Base-by-base conservation (phyloP, 495 filamentous ascomycete genomes). In the Penicillium robsamsonii region DNA sequence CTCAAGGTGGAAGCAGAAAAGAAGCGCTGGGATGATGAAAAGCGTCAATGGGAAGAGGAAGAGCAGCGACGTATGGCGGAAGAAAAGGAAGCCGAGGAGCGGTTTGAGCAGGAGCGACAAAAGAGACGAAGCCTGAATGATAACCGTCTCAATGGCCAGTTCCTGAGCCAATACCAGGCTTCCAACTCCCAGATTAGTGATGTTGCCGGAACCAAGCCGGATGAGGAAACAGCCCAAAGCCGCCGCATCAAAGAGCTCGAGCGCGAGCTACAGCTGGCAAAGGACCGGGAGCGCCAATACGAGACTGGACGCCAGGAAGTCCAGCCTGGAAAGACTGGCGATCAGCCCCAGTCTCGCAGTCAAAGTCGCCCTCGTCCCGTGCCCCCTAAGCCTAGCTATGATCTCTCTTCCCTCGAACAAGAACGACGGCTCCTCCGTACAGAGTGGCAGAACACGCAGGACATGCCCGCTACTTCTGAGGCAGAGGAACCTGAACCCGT, bases 201-300 rank as follows among this genome's bases (percentile, higher is more conserved):
- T 57, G 58, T 11, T 12, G 41, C 46, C 18, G 56, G 45, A 38
- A 50, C 55, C 12, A 53, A 49, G 2, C 43, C 64, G 12, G 38
- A 17, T 30, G 73, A 76, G 58, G 81, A 64, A 48, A 66, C 68
- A 59, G 70, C 70, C 62, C 81, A 83, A 62, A 75, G 72, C 20
- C 82, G 79, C n/a, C 84, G 91, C 40, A 85, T 97, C 55, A 81
- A 83, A 59, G 84, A 96, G 63, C 79, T 97, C 10, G 94, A 97
- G 70, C 80, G 84, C 27, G 88, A 97, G 69, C 79, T 98, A 2
- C 88, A 91, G 65, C 76, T 84, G 58, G 94, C 94, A 3, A 88
- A 92, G 58, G 85, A 93, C 59, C 85, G 94, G 10, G 94, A 98
- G 65, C 80, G 79, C 38, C 80, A 91, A 65, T 98, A 97, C 63